Base-by-base conservation (phyloP, 495 filamentous ascomycete genomes). In the Hyphodiscus hymeniophilus region DNA sequence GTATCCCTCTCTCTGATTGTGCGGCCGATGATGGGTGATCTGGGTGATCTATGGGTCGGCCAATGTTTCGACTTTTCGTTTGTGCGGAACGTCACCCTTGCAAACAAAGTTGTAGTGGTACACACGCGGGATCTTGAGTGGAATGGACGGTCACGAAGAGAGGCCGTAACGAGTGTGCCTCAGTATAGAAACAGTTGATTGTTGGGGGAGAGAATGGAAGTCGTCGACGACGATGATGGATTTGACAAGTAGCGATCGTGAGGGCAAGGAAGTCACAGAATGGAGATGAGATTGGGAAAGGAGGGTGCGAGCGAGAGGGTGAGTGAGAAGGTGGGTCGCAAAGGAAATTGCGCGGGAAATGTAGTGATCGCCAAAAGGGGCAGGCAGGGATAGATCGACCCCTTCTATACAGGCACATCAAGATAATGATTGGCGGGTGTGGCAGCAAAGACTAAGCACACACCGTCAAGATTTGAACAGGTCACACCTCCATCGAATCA, bases 121-220 rank as follows among this genome's bases (percentile, higher is more conserved):
- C 24, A 33, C 12, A 32, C 16, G 26, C 30, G 38, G 21, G 17
- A n/a, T 11, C 17, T 17, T 38, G 15, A 10, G 18, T 12, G 39
- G 38, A 45, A 23, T 18, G 24, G 42, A 30, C 15, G 30, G 13
- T 38, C n/a, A 28, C n/a, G 35, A 30, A 20, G 17, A 33, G 41
- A 54, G 56, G 52, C 49, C 56, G 48, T 59, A 59, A 55, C 56
- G 56, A 59, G 39, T 55, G 56, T 52, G 52, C 56, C 56, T 52
- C 15, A 31, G 23, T 10, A 22, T 36, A 36, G 18, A 22, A 31
- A 15, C 15, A n/a, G 10, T 13, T 23, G 24, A 18, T 38, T 36
- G 43, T 12, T 24, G 26, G 16, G n/a, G n/a, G 41, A 50, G 42
- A 35, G 47, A 47, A 42, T 33, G 43, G 31, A 40, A 49, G 26